These are phyloP conservation scores for Cylindrodendrum hubeiense DNA, from an alignment of 2,329 filamentous ascomycete genomes.

Conservation along the genomic window DNA sequence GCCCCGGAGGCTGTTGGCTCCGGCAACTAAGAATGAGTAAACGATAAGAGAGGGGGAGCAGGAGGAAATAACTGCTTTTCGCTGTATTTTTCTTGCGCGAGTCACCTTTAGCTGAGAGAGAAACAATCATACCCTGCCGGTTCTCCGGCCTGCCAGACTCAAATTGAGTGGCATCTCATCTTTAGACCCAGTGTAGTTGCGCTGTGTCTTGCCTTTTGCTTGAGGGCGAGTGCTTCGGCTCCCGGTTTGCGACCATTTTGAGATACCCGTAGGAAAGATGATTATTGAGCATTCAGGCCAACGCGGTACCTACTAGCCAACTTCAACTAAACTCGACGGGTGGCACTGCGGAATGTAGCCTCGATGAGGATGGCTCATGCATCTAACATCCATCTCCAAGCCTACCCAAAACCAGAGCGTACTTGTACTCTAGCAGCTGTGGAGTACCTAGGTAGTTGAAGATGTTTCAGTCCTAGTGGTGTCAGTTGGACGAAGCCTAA, in stretches of 20 bases:
- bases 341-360: background rate
- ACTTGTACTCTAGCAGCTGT: background rate
- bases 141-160: conserved; percentile 4
- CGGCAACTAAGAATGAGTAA: conserved; percentile 38
- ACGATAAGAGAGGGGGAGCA: conserved; percentile 29
- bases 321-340: background rate
- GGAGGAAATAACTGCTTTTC: conserved; percentile 13
- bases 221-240: background rate
- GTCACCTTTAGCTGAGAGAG: background rate
- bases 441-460: no score
- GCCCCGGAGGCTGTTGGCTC: conserved; percentile 65
- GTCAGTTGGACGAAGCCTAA: background rate
- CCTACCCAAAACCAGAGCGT: background rate
- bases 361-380: background rate
- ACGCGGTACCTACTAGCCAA: background rate
- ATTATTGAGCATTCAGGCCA: background rate
- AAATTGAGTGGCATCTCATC: background rate
- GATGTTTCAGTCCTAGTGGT: background rate
- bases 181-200: background rate
- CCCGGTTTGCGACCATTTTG: background rate
- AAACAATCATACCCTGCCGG: conserved; percentile 23
- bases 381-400: background rate
- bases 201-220: background rate
- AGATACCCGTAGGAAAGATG: background rate
- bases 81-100: background rate